Conservation (phyloP, 805 yeast species). For the Gaillardinia entomophila region DNA sequence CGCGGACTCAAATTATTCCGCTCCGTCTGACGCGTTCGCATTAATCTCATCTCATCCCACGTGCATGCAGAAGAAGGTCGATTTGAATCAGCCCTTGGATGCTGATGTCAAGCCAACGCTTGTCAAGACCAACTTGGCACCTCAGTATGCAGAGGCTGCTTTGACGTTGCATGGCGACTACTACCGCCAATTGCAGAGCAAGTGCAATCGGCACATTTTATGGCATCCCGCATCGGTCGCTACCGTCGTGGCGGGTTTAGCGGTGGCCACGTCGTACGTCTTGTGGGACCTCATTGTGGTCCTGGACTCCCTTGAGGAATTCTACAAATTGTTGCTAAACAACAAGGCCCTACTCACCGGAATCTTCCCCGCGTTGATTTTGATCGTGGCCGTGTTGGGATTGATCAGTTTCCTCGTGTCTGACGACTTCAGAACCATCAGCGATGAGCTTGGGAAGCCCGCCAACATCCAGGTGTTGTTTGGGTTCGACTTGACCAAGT, state of each 20-base stretch:
- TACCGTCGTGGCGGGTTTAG: slow-evolving; percentile 9
- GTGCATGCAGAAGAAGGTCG: slow-evolving; percentile 46
- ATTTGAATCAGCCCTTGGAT: slow-evolving; percentile 52
- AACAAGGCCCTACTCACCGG: slow-evolving; percentile 17
- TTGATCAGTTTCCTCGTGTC: slow-evolving; percentile 39
- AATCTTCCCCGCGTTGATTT: slow-evolving; percentile 35
- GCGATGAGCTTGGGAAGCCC: slow-evolving; percentile 20
- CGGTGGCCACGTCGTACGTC: slow-evolving; percentile 10
- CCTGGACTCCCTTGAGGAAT: slow-evolving; percentile 25
- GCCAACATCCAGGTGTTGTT: slow-evolving; percentile 30
- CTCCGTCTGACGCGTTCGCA: too few relatives aligned
- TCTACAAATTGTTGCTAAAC: slow-evolving; percentile 13
- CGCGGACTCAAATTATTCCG: too few relatives aligned
- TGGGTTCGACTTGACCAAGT: slow-evolving; percentile 47
- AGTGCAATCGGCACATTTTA: slow-evolving; percentile 39
- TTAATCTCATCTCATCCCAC: too few relatives aligned
- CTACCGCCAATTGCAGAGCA: slow-evolving; percentile 41
- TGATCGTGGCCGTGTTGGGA: slow-evolving; percentile 29
- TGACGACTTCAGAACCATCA: slow-evolving; percentile 39
- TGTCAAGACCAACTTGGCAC: slow-evolving; percentile 42
- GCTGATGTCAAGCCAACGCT: slow-evolving; percentile 48
- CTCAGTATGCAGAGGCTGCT: slow-evolving; percentile 55
- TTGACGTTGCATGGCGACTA: slow-evolving; percentile 61
- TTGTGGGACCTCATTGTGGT: slow-evolving; percentile 25
- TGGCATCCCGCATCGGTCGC: slow-evolving; percentile 34